A percentile compares a stretch with the other conserved stretches of the same genome.
phyloP scores from a whole-genome alignment of 257 asterid genomes.

The Petunia secreta region DNA sequence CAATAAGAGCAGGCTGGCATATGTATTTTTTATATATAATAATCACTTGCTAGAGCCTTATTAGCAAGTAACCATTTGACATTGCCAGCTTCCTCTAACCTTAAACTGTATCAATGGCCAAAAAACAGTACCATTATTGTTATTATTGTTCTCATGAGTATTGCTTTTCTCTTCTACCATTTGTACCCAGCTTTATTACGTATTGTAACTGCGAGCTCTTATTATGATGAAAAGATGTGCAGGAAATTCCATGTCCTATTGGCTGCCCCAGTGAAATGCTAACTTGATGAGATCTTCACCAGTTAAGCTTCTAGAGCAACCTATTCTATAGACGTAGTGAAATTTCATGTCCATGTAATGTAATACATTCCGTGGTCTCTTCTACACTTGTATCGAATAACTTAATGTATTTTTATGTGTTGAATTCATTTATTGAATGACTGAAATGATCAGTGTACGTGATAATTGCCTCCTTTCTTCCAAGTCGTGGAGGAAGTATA shows the following conservation, averaged over 20 bases:
- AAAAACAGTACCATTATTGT: not conserved
- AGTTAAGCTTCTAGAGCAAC: not conserved
- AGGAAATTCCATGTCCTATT: conserved; percentile 15
- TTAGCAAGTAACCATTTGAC: not conserved
- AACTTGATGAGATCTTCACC: not conserved
- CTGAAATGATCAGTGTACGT: too few species aligned
- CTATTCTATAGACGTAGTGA: not conserved
- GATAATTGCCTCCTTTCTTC: too few species aligned
- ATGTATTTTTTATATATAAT: too few species aligned
- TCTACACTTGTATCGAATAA: not conserved
- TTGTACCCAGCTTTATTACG: not conserved
- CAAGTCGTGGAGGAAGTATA: too few species aligned
- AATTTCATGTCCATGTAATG: not conserved
- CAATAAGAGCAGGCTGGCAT: not conserved
- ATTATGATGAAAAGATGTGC: not conserved
- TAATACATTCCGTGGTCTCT: not conserved
- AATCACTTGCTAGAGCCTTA: not conserved
- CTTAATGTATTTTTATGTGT: not conserved
- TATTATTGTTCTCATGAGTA: not conserved
- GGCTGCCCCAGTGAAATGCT: conserved; percentile 16
- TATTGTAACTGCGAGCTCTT: not conserved
- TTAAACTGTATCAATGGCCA: conserved; percentile 2
- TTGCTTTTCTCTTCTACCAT: not conserved
- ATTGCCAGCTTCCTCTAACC: not conserved
- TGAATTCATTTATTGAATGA: not conserved